Conservation (phyloP, 2,329 filamentous ascomycete species). For the Rosellinia necatrix region DNA sequence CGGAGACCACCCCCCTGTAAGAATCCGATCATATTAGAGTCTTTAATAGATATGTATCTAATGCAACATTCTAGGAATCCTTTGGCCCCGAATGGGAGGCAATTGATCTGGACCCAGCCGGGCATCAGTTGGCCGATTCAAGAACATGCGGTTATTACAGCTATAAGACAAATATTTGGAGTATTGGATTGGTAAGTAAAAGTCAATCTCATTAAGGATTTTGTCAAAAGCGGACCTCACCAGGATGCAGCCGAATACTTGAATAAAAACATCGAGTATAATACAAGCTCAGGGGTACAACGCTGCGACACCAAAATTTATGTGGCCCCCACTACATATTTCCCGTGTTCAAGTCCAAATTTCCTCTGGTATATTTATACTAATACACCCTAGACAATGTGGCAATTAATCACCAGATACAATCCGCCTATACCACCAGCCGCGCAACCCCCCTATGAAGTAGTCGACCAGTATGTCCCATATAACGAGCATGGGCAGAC, state of each 20-base stretch:
- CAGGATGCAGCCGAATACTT: no score
- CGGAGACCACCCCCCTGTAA: slow-evolving; percentile 27
- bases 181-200: slow-evolving; percentile 29
- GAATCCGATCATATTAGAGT: neutral
- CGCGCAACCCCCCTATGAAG: slow-evolving; percentile 27
- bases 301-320: neutral
- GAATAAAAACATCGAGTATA: no score
- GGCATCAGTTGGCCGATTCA: slow-evolving; percentile 20
- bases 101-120: neutral
- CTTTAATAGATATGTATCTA: neutral
- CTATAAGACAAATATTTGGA: slow-evolving; percentile 33
- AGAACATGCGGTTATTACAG: slow-evolving; percentile 28
- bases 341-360: no score
- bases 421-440: slow-evolving; percentile 25
- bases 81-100: slow-evolving; percentile 33
- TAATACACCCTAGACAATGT: slow-evolving; percentile 31
- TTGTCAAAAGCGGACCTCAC: no score
- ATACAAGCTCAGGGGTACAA: no score
- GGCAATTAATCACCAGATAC: slow-evolving; percentile 33
- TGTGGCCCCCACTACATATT: no score
- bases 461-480: neutral
- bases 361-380: no score
- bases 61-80: slow-evolving; percentile 7
- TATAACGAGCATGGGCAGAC: neutral
- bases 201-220: neutral